Evolutionary conservation across 1,139 yeast genomes (phyloP), one percentile per base, ranked within the genome.

Genomic region (Debaryomyces robertsiae): DNA sequence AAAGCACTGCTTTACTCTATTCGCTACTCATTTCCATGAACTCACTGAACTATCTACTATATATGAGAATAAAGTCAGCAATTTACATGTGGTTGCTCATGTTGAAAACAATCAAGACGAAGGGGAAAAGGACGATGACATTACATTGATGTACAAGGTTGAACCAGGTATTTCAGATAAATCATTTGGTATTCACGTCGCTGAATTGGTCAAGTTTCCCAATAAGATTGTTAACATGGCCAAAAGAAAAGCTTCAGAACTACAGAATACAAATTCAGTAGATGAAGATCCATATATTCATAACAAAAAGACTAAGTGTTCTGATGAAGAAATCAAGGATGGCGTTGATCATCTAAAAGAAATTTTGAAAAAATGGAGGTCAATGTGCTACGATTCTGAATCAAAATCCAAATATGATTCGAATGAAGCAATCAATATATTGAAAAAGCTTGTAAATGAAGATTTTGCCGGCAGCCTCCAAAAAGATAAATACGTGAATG

Each of bases 1-100:
- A 43, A 78, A 87, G 44, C 75, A 77, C 39, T 84, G 96, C 48
- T 90, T 89, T 61, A 80, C 95, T 0, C 60, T 93, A 45, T 93
- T 93, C 73, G 98, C 98, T 0, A 93, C 98, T 0, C 98, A 93
- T 69, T 93, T 93, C 74, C 98, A 93, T 61, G 98, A 93, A 60
- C 73, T 93, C 44, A 93, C 98, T 1, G 82, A 84, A 27, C 67
- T 93, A 40, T 75, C 94, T 1, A 81, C 81, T 9, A 73, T 73
- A 46, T 73, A 84, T 43, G 58, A 74, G 0, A 71, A 77, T 9
- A 54, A 60, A 34, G 96, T 93, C 1, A 75, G 78, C 42, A 93
- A 93, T 58, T 67, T 90, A 49, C 96, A 91, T 53, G 98, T 93
- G 29, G 93, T 89, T n/a, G 98, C 98, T 0, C 95, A 89, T 51